Conservation (phyloP, 1,139 yeast genomes). For the Suhomyces coccinellae region DNA sequence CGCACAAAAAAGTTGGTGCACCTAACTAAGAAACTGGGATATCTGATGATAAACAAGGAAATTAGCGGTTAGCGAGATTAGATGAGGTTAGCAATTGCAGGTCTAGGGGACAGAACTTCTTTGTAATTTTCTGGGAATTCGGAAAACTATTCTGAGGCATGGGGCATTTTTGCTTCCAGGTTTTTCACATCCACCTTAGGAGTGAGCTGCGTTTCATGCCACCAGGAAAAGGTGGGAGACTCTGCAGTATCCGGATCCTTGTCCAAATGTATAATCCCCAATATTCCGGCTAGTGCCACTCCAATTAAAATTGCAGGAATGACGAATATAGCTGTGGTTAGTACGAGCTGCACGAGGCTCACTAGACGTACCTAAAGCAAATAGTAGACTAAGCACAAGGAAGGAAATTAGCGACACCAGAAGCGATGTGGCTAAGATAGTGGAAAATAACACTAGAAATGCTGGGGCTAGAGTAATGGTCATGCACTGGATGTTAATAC, state of each 20-base stretch:
- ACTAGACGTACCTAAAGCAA: not conserved
- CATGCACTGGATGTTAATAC: not conserved
- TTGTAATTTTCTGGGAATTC: too few relatives aligned
- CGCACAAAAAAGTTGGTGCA: slow-evolving; percentile 9
- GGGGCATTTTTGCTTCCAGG: too few relatives aligned
- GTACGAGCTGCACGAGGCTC: not conserved
- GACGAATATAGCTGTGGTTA: slow-evolving; percentile 1
- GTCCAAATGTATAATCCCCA: not conserved
- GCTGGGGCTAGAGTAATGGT: not conserved
- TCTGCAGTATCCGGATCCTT: not conserved
- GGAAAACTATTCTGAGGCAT: too few relatives aligned
- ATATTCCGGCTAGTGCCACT: not conserved
- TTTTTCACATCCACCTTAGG: not conserved
- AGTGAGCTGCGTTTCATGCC: not conserved
- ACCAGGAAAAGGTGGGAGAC: not conserved
- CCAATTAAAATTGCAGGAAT: not conserved
- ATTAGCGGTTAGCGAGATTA: too few relatives aligned
- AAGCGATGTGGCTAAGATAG: not conserved
- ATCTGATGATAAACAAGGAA: too few relatives aligned
- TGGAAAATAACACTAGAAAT: not conserved
- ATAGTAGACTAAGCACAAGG: not conserved
- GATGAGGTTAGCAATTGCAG: too few relatives aligned
- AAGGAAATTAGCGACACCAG: not conserved
- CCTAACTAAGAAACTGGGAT: too few relatives aligned
- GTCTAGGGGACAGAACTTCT: too few relatives aligned